Conservation (phyloP, 2,329 filamentous ascomycete species). For the Aspergillus nomiae region DNA sequence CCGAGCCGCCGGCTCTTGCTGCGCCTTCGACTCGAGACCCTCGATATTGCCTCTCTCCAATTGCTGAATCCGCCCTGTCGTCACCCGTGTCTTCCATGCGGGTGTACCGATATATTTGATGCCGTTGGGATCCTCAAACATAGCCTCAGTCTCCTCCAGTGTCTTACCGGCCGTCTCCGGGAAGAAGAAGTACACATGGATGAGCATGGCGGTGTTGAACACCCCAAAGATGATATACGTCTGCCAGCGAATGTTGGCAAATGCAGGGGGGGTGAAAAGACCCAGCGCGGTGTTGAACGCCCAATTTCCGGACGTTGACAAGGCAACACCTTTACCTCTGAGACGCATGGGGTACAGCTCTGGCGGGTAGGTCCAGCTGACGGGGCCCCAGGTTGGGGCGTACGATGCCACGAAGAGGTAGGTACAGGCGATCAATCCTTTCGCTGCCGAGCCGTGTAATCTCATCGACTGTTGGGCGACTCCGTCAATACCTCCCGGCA, state of each 20-base stretch:
- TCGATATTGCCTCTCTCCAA: slow-evolving; percentile 26
- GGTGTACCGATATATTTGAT: slow-evolving; percentile 30
- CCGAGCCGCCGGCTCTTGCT: not conserved
- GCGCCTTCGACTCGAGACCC: slow-evolving; percentile 18
- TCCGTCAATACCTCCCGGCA: slow-evolving; percentile 43
- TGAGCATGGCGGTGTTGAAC: slow-evolving; percentile 65
- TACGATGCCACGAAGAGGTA: slow-evolving; percentile 65
- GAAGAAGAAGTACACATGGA: slow-evolving; percentile 67
- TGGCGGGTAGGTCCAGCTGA: slow-evolving; percentile 59
- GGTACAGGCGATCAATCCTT: slow-evolving; percentile 68
- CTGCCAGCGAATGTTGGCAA: slow-evolving; percentile 53
- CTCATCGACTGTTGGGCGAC: slow-evolving; percentile 42
- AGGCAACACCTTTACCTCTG: slow-evolving; percentile 62
- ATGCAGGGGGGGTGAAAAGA: slow-evolving; percentile 54
- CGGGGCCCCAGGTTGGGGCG: slow-evolving; percentile 64
- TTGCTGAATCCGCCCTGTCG: slow-evolving; percentile 15
- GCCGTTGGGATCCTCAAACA: slow-evolving; percentile 55
- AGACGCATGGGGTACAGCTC: slow-evolving; percentile 55
- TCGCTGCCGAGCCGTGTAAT: slow-evolving; percentile 51
- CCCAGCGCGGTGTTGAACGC: slow-evolving; percentile 52
- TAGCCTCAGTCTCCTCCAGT: slow-evolving; percentile 73
- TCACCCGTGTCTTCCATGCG: slow-evolving; percentile 44
- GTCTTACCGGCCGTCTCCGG: slow-evolving; percentile 72
- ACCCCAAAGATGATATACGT: slow-evolving; percentile 72
- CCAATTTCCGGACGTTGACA: slow-evolving; percentile 63